Evolutionary conservation across 2,329 filamentous ascomycete species (phyloP).

Genomic region (Domatiomyces globalis): DNA sequence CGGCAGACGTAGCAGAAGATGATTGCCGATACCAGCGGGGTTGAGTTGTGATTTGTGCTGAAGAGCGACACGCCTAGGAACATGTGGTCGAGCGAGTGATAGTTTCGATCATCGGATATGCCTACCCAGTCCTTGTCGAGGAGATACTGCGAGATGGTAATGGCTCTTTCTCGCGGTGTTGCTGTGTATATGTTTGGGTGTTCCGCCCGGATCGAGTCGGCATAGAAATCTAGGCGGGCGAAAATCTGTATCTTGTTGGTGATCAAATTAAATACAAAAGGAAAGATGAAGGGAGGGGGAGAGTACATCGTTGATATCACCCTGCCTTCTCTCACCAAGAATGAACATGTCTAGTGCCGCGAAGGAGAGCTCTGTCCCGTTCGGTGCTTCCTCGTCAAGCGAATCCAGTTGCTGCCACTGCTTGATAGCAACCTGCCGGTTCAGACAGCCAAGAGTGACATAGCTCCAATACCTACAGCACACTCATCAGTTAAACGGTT

Average conservation of each 20-base stretch:
- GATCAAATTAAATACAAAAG: conserved; percentile 6
- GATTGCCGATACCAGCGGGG: conserved; percentile 72
- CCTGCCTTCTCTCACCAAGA: conserved; percentile 48
- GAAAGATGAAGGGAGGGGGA: conserved; percentile 2
- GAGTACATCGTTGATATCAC: conserved; percentile 60
- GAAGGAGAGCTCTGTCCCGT: conserved; percentile 49
- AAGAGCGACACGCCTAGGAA: conserved; percentile 71
- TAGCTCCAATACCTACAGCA: conserved; percentile 52
- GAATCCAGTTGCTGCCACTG: conserved; percentile 51
- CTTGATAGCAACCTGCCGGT: conserved; percentile 63
- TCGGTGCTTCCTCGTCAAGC: background rate
- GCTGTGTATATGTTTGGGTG: conserved; percentile 41
- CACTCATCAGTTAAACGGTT: conserved; percentile 4
- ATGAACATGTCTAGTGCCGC: conserved; percentile 85
- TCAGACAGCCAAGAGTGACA: conserved; percentile 61
- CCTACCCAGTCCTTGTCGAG: conserved; percentile 55
- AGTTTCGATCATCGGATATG: conserved; percentile 52
- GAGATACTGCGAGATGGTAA: conserved; percentile 55
- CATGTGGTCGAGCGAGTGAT: conserved; percentile 71
- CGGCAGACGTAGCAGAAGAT: conserved; percentile 74
- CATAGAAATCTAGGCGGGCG: conserved; percentile 50
- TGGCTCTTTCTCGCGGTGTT: conserved; percentile 53
- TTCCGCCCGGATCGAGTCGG: conserved; percentile 39
- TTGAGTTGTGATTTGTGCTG: conserved; percentile 57
- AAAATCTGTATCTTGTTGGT: conserved; percentile 37